Percentiles rank a stretch among this genome's conserved stretches.
phyloP scores from a whole-genome alignment of 2,329 filamentous ascomycete species.

The Monilinia fructicola region DNA sequence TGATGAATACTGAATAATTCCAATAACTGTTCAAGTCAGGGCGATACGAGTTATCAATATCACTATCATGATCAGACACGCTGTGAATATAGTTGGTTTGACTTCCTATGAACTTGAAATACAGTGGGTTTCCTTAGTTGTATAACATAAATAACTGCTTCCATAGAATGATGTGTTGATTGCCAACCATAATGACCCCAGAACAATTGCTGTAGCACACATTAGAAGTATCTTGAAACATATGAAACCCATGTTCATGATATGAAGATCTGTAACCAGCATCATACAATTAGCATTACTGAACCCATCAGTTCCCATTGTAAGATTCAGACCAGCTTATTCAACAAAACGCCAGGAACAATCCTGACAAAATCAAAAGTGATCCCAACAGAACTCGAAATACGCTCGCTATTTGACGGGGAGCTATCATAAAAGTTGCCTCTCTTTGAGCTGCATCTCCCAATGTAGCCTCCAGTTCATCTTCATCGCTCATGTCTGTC shows the following conservation, averaged over 20 bases:
- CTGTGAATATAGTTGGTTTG: too few relatives aligned
- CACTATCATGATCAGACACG: too few relatives aligned
- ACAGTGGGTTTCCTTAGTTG: too few relatives aligned
- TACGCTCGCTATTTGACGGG: background rate
- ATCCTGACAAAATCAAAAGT: background rate
- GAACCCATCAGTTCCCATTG: background rate
- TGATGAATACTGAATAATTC: too few relatives aligned
- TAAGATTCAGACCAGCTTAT: background rate
- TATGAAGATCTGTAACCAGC: background rate
- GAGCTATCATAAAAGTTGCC: background rate
- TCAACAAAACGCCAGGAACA: background rate
- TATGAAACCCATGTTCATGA: background rate
- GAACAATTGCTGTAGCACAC: too few relatives aligned
- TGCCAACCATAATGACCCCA: too few relatives aligned
- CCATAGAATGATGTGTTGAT: too few relatives aligned
- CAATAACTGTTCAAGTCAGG: too few relatives aligned
- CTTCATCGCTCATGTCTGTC: background rate
- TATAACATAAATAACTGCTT: too few relatives aligned
- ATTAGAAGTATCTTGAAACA: background rate
- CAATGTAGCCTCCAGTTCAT: background rate
- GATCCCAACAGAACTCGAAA: background rate
- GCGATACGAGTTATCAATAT: too few relatives aligned
- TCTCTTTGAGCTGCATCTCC: background rate
- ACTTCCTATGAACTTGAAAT: too few relatives aligned
- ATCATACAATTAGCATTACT: background rate